These are phyloP conservation scores for Septoria petroselini DNA, from an alignment of 2,329 filamentous ascomycete genomes.

Conservation along the genomic window DNA sequence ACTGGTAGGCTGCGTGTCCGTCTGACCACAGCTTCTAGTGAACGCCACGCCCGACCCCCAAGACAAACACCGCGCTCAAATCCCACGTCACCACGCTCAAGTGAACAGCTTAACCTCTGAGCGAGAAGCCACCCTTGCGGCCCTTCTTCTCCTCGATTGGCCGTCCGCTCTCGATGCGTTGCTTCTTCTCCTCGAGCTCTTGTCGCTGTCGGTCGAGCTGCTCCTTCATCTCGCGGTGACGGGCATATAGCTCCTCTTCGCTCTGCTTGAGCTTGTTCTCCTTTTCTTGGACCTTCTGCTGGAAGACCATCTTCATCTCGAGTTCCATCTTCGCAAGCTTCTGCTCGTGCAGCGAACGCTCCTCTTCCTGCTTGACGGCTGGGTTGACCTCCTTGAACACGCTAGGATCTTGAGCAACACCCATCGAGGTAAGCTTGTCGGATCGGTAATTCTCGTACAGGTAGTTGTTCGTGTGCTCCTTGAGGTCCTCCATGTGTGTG, in stretches of 20 bases:
- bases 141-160: conserved; percentile 97
- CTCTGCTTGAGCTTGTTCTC: conserved; percentile 99
- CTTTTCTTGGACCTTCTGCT: conserved; percentile 99
- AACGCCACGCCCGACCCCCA: conserved; percentile 15
- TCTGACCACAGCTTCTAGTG: conserved; percentile 6
- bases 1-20: conserved; percentile 1
- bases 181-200: conserved; percentile 98
- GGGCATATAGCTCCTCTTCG: conserved; percentile 96
- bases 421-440: conserved; percentile 98
- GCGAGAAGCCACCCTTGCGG: conserved; percentile 93
- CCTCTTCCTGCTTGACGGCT: conserved; percentile 99
- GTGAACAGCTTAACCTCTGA: conserved; percentile 54
- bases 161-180: conserved; percentile 87
- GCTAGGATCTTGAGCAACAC: conserved; percentile 94
- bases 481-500: conserved; percentile 99
- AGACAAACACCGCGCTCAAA: conserved; percentile 27
- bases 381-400: conserved; percentile 99
- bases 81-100: conserved; percentile 10
- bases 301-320: conserved; percentile 99
- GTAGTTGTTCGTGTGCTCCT: conserved; percentile 99
- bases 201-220: conserved; percentile 91
- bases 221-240: conserved; percentile 99
- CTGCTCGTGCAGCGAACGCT: conserved; percentile 95
- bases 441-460: conserved; percentile 99
- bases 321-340: conserved; percentile 99